Evolutionary conservation across 2,329 filamentous ascomycete species (phyloP), one percentile per base, ranked within the genome.

Genomic region (Sclerotiophoma versabilis): DNA sequence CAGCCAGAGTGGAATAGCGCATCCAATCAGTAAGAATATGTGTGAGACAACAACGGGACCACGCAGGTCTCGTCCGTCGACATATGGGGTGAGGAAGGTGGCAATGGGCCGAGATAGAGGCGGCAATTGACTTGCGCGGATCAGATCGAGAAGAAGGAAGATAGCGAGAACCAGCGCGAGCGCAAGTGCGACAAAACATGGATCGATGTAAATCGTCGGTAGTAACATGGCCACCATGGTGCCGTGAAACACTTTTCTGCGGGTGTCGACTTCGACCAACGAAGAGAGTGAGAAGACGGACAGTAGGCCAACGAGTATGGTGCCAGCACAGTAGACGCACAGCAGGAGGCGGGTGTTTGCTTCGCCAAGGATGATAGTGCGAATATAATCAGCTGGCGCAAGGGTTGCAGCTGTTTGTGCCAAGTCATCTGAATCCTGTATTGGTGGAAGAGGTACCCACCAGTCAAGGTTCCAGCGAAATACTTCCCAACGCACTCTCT

Each of bases 211-310:
- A 2, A 89, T 90, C 1, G 91, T 87, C 0, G 95, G 93, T 2
- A 98, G 82, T 50, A 99, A 88, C 91, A 99, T 97, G 50, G 87
- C 87, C 7, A 98, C 93, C 90, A 98, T 98, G 83, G 93, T 96
- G 64, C 96, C 96, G 75, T 99, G 95, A 74, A 99, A 99, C 20
- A 98, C 91, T 75, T 99, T 99, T 44, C 95, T 87, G 43, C 95
- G 86, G 1, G 95, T 99, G 76, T 99, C 95, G 39, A 99, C 93
- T 76, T 97, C 93, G 62, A 90, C 93, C 43, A 91, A 80, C 3
- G 86, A 80, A 33, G 89, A 90, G 30, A 96, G 83, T 34, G 83
- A 85, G 46, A 95, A 85, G 7, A 97, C 91, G 4, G 90, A 81
- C 9, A 86, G 77, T 29, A 98, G 81, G 0, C 93, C 95, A 1